phyloP scores from a whole-genome alignment of 306 rosid species.

The Pyrus pyrifolia region DNA sequence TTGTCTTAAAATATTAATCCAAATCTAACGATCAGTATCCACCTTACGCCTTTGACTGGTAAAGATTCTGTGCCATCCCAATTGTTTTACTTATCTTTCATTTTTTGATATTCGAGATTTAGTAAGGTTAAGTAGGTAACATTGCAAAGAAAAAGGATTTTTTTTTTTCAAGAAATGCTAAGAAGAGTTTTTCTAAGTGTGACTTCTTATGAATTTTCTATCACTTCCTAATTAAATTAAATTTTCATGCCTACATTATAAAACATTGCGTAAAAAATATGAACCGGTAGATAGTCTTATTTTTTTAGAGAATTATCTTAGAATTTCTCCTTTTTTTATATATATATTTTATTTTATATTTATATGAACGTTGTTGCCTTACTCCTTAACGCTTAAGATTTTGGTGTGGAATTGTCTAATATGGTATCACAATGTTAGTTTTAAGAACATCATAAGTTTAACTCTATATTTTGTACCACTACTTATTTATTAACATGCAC shows the following conservation, averaged over 20 bases:
- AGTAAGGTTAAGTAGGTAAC: not conserved
- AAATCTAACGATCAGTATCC: slow-evolving; percentile 35
- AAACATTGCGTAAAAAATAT: no score
- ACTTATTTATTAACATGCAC: no score
- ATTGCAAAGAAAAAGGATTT: not conserved
- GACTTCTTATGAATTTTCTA: no score
- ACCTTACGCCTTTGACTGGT: slow-evolving; percentile 47
- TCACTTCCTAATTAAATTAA: no score
- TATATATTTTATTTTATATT: no score
- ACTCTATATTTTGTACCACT: no score
- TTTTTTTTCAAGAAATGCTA: not conserved
- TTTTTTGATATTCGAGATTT: not conserved
- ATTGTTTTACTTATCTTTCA: slow-evolving; percentile 30
- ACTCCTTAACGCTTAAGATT: not conserved
- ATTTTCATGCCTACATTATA: no score
- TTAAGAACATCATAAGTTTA: no score
- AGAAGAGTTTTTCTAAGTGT: fast-evolving
- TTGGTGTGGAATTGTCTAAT: not conserved
- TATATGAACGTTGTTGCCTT: not conserved
- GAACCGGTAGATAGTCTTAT: no score
- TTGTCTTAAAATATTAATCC: slow-evolving; percentile 27
- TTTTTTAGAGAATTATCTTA: no score
- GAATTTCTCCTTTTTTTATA: no score
- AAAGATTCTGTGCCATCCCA: slow-evolving; percentile 58
- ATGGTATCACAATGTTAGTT: not conserved